These are phyloP conservation scores for Neopestalotiopsis rosae DNA, from an alignment of 2,329 filamentous ascomycete genomes.

Conservation along the genomic window DNA sequence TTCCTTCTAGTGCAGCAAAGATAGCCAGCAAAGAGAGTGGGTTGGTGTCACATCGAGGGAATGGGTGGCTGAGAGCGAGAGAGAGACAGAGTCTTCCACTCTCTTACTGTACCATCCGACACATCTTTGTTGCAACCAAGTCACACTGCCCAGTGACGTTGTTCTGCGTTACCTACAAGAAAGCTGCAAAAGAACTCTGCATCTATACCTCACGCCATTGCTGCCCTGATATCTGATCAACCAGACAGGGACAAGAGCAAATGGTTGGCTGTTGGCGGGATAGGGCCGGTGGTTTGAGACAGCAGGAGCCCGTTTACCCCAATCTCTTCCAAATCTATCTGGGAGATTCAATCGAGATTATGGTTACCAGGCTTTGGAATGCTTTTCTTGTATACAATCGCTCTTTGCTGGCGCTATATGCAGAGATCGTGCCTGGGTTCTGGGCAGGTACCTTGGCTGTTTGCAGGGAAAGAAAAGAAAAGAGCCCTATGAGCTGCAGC, in stretches of 20 bases:
- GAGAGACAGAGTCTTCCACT: not conserved
- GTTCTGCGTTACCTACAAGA: not conserved
- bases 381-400: not conserved
- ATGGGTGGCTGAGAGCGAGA: not conserved
- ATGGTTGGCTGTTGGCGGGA: slow-evolving; percentile 1
- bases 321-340: not conserved
- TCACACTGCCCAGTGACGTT: not conserved
- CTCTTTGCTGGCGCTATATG: not conserved
- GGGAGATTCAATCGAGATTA: not conserved
- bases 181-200: not conserved
- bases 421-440: not conserved
- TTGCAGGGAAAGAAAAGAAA: not conserved
- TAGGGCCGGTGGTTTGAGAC: not conserved
- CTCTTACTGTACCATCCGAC: not conserved
- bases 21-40: not conserved
- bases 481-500: slow-evolving; percentile 2
- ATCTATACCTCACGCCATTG: not conserved
- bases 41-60: not conserved
- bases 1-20: not conserved
- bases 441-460: slow-evolving; percentile 1
- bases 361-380: not conserved
- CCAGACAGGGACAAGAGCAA: not conserved
- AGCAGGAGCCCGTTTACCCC: not conserved
- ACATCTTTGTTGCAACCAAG: not conserved
- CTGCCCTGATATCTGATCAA: not conserved